Conservation (phyloP, 129 eudicot genomes). For the Tagetes patula region DNA sequence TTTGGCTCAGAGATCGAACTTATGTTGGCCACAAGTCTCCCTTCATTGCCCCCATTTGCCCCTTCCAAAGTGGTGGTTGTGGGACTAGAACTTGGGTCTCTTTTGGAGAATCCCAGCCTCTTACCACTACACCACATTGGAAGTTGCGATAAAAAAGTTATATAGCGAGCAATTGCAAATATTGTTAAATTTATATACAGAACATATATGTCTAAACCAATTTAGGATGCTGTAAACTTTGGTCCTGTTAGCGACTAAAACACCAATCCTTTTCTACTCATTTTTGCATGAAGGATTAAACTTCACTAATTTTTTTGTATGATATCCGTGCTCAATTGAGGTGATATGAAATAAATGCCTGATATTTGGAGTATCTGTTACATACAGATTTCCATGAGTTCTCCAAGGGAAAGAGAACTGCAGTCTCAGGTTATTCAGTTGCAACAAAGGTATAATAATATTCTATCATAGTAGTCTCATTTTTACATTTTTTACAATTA, state of each 20-base stretch:
- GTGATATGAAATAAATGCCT: conserved; percentile 11
- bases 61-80: too few relatives aligned
- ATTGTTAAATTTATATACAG: not conserved
- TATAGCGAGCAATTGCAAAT: not conserved
- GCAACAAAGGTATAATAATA: conserved; percentile 69
- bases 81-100: too few relatives aligned
- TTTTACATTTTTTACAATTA: conserved; percentile 3
- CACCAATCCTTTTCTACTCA: too few relatives aligned
- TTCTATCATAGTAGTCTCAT: not conserved
- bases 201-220: not conserved
- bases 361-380: not conserved
- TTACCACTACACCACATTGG: too few relatives aligned
- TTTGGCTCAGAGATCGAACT: too few relatives aligned
- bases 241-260: not conserved
- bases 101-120: too few relatives aligned
- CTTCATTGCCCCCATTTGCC: too few relatives aligned
- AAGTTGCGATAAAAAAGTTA: too few relatives aligned
- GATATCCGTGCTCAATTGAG: not conserved
- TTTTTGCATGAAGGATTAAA: not conserved
- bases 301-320: not conserved
- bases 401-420: conserved; percentile 68
- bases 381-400: conserved; percentile 47
- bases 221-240: conserved; percentile 5
- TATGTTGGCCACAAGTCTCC: too few relatives aligned
- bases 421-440: conserved; percentile 67